phyloP scores from a whole-genome alignment of 148 eudicot genomes.

The Vaccinium vitisidaea region DNA sequence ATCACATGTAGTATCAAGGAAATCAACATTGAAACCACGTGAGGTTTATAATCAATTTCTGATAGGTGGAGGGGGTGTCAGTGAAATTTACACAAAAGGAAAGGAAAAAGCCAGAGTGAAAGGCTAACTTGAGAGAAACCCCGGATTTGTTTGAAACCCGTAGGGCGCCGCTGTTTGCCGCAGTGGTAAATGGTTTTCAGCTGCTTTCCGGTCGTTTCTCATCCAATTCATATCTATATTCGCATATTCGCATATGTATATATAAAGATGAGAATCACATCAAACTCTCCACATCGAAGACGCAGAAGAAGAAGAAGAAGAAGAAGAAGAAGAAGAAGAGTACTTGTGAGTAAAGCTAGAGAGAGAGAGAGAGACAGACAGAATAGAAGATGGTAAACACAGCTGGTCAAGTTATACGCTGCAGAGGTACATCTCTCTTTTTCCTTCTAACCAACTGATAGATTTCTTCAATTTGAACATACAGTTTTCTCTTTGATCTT shows the following conservation, averaged over 20 bases:
- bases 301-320: not conserved
- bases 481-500: not conserved
- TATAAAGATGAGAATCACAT: not conserved
- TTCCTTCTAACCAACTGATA: not conserved
- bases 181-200: not conserved
- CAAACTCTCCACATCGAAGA: not conserved
- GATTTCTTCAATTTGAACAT: not conserved
- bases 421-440: constrained; percentile 14
- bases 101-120: too few species aligned
- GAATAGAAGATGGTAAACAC: constrained; percentile 16
- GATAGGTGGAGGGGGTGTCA: too few species aligned
- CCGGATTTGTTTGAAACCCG: too few species aligned
- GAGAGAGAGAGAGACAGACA: not conserved
- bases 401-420: constrained; percentile 21
- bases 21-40: too few species aligned
- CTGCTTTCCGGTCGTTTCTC: not conserved
- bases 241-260: not conserved
- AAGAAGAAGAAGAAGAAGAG: not conserved
- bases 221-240: not conserved
- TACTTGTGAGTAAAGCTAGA: not conserved
- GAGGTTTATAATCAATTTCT: too few species aligned
- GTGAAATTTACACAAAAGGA: too few species aligned
- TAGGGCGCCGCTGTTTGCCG: not conserved
- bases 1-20: too few species aligned
- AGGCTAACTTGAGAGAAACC: too few species aligned